A percentile compares a stretch with the other conserved stretches of the same genome.
Evolutionary conservation across 2,329 filamentous ascomycete genomes (phyloP).

Genomic region (Aspergillus ochraceoroseus): DNA sequence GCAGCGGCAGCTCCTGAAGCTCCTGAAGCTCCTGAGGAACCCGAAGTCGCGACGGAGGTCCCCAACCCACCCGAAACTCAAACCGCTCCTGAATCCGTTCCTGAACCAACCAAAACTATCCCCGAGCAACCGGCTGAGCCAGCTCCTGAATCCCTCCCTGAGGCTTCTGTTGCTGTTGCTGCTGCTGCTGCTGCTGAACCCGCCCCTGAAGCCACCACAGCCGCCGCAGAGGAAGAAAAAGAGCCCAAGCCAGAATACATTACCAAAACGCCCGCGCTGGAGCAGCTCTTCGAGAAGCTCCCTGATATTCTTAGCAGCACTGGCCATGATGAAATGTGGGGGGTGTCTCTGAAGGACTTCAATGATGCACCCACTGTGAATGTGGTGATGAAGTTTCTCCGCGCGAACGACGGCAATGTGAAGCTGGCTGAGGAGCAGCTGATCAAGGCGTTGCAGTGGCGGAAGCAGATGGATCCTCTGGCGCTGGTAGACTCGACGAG

Average conservation of each 20-base stretch:
- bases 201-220: constrained; percentile 9
- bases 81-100: constrained; percentile 24
- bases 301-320: constrained; percentile 54
- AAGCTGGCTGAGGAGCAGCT: constrained; percentile 73
- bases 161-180: constrained; percentile 16
- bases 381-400: constrained; percentile 87
- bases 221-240: constrained; percentile 21
- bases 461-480: constrained; percentile 67
- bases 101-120: too few species aligned
- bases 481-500: constrained; percentile 58
- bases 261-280: constrained; percentile 44
- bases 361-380: constrained; percentile 70
- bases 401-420: constrained; percentile 76
- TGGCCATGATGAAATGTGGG: constrained; percentile 77
- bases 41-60: too few species aligned
- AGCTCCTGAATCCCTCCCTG: too few species aligned
- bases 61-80: constrained; percentile 12
- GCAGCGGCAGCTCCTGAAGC: not conserved
- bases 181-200: constrained; percentile 3
- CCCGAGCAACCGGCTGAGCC: too few species aligned
- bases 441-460: constrained; percentile 72
- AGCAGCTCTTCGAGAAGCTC: constrained; percentile 56
- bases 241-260: constrained; percentile 34
- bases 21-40: not conserved
- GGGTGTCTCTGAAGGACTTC: constrained; percentile 58